Conservation (phyloP, 2,329 filamentous ascomycete genomes). For the Dendrostoma leiphaemia region DNA sequence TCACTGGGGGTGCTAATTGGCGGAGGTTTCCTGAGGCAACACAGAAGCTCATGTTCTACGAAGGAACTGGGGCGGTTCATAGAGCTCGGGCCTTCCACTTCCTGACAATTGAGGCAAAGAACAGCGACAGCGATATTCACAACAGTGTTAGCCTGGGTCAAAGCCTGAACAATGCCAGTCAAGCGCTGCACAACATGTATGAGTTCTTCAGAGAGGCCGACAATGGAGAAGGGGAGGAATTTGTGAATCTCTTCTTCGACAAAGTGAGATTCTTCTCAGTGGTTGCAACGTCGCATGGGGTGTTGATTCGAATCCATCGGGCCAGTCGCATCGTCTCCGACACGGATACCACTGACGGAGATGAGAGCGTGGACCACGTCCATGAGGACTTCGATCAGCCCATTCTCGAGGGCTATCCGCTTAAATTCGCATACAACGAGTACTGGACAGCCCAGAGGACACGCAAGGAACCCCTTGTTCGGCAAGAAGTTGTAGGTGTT, state of each 20-base stretch:
- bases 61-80: not conserved
- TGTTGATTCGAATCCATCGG: constrained; percentile 4
- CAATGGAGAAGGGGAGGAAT: not conserved
- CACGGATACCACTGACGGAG: not conserved
- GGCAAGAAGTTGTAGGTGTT: not conserved
- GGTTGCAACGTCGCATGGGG: not conserved
- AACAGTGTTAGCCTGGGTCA: not conserved
- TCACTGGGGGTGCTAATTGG: not conserved
- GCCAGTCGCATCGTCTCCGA: not conserved
- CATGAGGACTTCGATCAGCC: not conserved
- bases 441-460: not conserved
- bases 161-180: constrained; percentile 9
- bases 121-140: not conserved
- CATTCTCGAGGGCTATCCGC: constrained; percentile 1
- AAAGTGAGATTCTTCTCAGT: constrained; percentile 9
- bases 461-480: not conserved
- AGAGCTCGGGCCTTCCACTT: constrained; percentile 1
- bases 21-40: not conserved
- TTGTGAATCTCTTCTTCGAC: not conserved
- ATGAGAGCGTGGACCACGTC: not conserved
- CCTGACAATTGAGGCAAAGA: constrained; percentile 7
- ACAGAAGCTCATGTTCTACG: not conserved
- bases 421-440: constrained; percentile 4
- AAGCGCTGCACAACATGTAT: constrained; percentile 7
- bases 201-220: constrained; percentile 8